phyloP scores from a whole-genome alignment of 768 basidiomycete genomes.

The Kwoniella heveanensis region DNA sequence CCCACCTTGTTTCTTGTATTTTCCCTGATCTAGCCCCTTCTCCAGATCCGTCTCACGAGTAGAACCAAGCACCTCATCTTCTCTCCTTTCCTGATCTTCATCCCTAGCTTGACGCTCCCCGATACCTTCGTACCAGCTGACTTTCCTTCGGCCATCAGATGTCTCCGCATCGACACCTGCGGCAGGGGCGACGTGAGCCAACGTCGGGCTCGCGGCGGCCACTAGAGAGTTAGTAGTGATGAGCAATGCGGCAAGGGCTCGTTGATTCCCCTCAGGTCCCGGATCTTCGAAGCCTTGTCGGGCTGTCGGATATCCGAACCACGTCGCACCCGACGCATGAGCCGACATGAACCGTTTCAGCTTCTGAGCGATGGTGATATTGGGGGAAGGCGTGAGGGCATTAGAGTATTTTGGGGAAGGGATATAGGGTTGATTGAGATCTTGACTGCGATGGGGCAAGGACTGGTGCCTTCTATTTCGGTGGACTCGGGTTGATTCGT shows the following conservation, averaged over 20 bases:
- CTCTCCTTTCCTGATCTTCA: slow-evolving; percentile 32
- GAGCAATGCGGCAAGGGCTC: slow-evolving; percentile 40
- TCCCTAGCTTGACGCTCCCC: slow-evolving; percentile 26
- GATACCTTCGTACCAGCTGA: slow-evolving; percentile 34
- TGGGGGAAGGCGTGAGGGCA: slow-evolving; percentile 26
- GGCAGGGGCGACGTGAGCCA: slow-evolving; percentile 41
- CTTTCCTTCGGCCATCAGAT: slow-evolving; percentile 30
- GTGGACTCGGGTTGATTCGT: slow-evolving; percentile 14
- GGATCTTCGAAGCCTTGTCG: background rate
- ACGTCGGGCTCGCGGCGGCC: slow-evolving; percentile 32
- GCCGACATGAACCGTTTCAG: slow-evolving; percentile 17
- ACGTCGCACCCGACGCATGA: slow-evolving; percentile 16
- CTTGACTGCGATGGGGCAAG: slow-evolving; percentile 34
- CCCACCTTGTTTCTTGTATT: slow-evolving; percentile 4
- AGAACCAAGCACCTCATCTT: slow-evolving; percentile 17
- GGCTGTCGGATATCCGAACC: slow-evolving; percentile 23
- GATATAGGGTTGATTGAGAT: slow-evolving; percentile 47
- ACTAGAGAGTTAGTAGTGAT: slow-evolving; percentile 35
- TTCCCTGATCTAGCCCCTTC: slow-evolving; percentile 26
- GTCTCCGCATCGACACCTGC: slow-evolving; percentile 39
- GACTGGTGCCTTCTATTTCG: slow-evolving; percentile 21
- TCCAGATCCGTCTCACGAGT: slow-evolving; percentile 18
- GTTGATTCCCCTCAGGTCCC: slow-evolving; percentile 4
- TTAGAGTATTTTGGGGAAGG: slow-evolving; percentile 32
- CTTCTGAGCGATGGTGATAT: slow-evolving; percentile 28